A percentile compares a stretch with the other conserved stretches of the same genome.
Evolutionary conservation across 768 basidiomycete species (phyloP).

Genomic region (Naganishia vaughanmartiniae): DNA sequence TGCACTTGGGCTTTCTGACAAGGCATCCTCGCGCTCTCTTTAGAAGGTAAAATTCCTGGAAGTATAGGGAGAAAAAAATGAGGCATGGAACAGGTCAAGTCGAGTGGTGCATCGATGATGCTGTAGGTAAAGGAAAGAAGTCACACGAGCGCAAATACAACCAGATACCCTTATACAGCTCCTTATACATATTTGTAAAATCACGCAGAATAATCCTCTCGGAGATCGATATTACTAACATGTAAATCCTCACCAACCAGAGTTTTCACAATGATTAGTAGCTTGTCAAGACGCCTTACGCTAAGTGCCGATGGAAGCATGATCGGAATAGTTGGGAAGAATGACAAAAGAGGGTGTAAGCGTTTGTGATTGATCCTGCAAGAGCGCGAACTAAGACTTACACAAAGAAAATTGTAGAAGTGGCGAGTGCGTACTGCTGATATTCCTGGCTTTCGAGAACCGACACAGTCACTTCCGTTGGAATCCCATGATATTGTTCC

Average conservation of each 20-base stretch:
- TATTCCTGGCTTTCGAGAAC: conserved; percentile 64
- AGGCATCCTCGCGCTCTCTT: too few relatives aligned
- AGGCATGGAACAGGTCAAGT: too few relatives aligned
- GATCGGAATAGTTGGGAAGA: conserved; percentile 70
- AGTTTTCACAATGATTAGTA: conserved; percentile 80
- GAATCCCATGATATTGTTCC: conserved; percentile 19
- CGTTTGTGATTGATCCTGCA: background rate
- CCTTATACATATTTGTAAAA: background rate
- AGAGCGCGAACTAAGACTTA: conserved; percentile 1
- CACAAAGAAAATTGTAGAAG: conserved; percentile 34
- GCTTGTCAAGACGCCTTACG: conserved; percentile 68
- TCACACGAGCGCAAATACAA: background rate
- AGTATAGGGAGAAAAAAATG: too few relatives aligned
- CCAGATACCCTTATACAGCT: background rate
- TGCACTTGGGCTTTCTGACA: too few relatives aligned
- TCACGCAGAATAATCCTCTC: conserved; percentile 1
- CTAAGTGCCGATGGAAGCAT: conserved; percentile 56
- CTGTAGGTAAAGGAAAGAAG: too few relatives aligned
- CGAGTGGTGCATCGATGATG: too few relatives aligned
- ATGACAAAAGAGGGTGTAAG: too few relatives aligned
- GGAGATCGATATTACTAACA: conserved; percentile 22
- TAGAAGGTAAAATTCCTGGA: too few relatives aligned
- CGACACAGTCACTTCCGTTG: conserved; percentile 26
- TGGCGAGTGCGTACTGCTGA: conserved; percentile 58
- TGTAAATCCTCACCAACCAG: conserved; percentile 73